Evolutionary conservation across 2,329 filamentous ascomycete species (phyloP).

Genomic region (Pseudocercospora pini-densiflorae): DNA sequence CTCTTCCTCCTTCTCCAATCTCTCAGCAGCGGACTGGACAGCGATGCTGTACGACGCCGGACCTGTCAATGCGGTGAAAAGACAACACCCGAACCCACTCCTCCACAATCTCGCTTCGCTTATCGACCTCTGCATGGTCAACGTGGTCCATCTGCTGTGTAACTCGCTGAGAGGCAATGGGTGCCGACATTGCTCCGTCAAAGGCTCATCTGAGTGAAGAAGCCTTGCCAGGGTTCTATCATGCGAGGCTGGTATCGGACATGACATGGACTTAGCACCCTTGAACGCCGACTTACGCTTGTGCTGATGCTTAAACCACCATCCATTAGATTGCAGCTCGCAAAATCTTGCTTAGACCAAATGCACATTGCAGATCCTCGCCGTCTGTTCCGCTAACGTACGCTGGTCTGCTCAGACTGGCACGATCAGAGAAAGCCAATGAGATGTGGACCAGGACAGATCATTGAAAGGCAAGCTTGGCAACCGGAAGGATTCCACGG

Average conservation of each 20-base stretch:
- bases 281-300: not conserved
- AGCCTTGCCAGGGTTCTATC: not conserved
- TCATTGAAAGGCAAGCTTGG: not conserved
- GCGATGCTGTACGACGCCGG: conserved; percentile 6
- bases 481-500: not conserved
- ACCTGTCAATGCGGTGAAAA: conserved; percentile 5
- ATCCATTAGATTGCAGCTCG: not conserved
- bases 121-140: not conserved
- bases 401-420: not conserved
- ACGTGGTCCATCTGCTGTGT: not conserved
- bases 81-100: not conserved
- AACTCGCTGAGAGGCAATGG: not conserved
- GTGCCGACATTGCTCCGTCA: not conserved
- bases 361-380: not conserved
- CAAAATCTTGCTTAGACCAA: not conserved
- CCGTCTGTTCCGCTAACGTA: not conserved
- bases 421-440: not conserved
- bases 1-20: conserved; percentile 5
- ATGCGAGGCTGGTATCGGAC: not conserved
- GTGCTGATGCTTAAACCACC: not conserved
- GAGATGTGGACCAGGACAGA: not conserved
- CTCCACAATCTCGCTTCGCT: not conserved
- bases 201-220: not conserved
- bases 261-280: not conserved
- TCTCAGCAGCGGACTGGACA: conserved; percentile 4